These are phyloP conservation scores for Aureobasidium musti DNA, from an alignment of 2,329 filamentous ascomycete species.

Conservation along the genomic window DNA sequence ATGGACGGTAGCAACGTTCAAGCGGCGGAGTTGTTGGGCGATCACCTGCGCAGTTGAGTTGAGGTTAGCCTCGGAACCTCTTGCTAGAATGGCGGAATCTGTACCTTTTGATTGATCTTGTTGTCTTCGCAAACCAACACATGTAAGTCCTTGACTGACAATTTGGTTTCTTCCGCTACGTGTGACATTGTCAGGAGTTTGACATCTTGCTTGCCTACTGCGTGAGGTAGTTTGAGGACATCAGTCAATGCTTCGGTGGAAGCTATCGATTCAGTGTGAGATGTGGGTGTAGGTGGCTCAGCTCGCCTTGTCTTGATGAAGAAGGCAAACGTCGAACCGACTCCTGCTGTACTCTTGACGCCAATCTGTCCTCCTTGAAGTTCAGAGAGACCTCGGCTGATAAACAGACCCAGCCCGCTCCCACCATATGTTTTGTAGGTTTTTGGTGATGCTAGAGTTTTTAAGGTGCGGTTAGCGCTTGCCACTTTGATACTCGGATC, in stretches of 20 bases:
- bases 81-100: not conserved
- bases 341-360: slow-evolving; percentile 58
- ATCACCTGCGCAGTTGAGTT: slow-evolving; percentile 37
- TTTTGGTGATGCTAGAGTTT: slow-evolving; percentile 5
- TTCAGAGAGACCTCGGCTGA: slow-evolving; percentile 65
- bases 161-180: not conserved
- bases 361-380: slow-evolving; percentile 63
- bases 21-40: slow-evolving; percentile 44
- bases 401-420: slow-evolving; percentile 68
- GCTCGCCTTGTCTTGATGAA: slow-evolving; percentile 57
- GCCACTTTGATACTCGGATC: not conserved
- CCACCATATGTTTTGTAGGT: slow-evolving; percentile 62
- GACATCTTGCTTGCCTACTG: not conserved
- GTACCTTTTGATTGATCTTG: slow-evolving; percentile 43
- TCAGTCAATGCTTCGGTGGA: not conserved
- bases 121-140: slow-evolving; percentile 43
- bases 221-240: not conserved
- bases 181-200: not conserved
- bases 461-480: not conserved
- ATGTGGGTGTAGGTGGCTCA: not conserved
- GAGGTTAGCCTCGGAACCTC: slow-evolving; percentile 26
- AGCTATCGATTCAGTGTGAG: not conserved
- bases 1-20: slow-evolving; percentile 40
- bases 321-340: slow-evolving; percentile 66
- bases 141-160: not conserved